Base-by-base conservation (phyloP, 139 green algal species). In the Pleodorina starrii region DNA sequence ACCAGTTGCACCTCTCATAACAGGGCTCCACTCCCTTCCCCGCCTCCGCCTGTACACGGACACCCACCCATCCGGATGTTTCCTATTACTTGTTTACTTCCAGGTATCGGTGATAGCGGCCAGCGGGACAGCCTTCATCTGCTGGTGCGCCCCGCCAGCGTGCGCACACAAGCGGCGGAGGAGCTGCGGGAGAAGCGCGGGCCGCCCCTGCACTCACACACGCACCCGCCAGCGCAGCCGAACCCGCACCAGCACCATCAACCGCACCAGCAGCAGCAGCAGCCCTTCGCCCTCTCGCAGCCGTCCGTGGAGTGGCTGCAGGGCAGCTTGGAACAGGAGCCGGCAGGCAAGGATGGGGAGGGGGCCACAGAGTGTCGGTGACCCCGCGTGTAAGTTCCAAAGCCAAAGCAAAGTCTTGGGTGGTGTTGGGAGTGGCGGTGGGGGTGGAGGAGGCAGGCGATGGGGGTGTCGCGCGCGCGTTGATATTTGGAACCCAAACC, bases 301-400 rank as follows among this genome's bases (percentile, higher is more conserved):
- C n/a, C 86, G 29, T 76, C 75, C 23, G 72, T 69, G 63, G 86
- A 54, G 36, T 74, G 57, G 78, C 74, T 83, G 68, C 83, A 71
- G 48, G 84, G 84, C 50, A 85, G 68, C 60, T 57, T 79, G 71
- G 63, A 90, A 35, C 79, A 89, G 54, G 68, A 90, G 35, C 43
- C 35, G 51, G 51, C 72, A 16, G 72, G 72, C 57, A 80, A 48
- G 69, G 32, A n/a, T n/a, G n/a, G n/a, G n/a, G n/a, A n/a, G n/a
- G n/a, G n/a, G n/a, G n/a, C n/a, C n/a, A n/a, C n/a, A n/a, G n/a
- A n/a, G n/a, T n/a, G n/a, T n/a, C n/a, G n/a, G n/a, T n/a, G n/a
- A n/a, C n/a, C n/a, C n/a, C n/a, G n/a, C n/a, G n/a, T n/a, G n/a
- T n/a, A n/a, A n/a, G n/a, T n/a, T n/a, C n/a, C n/a, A n/a, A n/a